Percentiles rank a stretch among this genome's conserved stretches.
Conservation (phyloP, 2,329 filamentous ascomycete genomes). For the Aspergillus udagawae region DNA sequence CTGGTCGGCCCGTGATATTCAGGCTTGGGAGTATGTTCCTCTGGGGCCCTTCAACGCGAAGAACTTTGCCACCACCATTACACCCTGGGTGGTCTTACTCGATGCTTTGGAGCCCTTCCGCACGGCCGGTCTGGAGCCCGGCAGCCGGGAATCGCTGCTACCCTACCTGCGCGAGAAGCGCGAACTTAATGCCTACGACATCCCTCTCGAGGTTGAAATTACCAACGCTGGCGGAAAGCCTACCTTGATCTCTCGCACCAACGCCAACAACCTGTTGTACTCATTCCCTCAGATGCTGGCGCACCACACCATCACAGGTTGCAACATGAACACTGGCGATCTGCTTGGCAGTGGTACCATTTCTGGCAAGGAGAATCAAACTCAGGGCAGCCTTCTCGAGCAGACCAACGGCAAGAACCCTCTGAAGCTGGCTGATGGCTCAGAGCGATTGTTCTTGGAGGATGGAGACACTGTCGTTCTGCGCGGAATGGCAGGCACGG, state of each 20-base stretch:
- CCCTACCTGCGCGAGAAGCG: constrained; percentile 63
- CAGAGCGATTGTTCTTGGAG: constrained; percentile 66
- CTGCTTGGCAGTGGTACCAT: constrained; percentile 77
- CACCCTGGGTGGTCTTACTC: constrained; percentile 72
- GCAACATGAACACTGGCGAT: constrained; percentile 69
- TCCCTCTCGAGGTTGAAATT: constrained; percentile 62
- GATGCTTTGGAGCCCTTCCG: constrained; percentile 71
- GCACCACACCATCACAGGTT: constrained; percentile 73
- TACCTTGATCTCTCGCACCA: constrained; percentile 58
- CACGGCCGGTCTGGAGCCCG: constrained; percentile 47
- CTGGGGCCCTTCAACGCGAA: constrained; percentile 79
- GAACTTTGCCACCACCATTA: constrained; percentile 76
- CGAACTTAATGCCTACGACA: constrained; percentile 59
- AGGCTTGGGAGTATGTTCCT: constrained; percentile 80
- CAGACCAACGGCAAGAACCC: constrained; percentile 65
- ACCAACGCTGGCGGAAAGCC: constrained; percentile 45
- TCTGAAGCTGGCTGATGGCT: constrained; percentile 60
- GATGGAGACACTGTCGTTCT: constrained; percentile 70
- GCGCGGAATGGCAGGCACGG: constrained; percentile 62
- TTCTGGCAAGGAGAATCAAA: constrained; percentile 55
- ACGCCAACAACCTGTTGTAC: constrained; percentile 67
- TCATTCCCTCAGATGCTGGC: constrained; percentile 80
- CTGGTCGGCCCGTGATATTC: constrained; percentile 80
- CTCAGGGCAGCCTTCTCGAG: constrained; percentile 68
- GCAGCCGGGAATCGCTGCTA: constrained; percentile 53